A percentile compares a stretch with the other conserved stretches of the same genome.
These are phyloP conservation scores for Cucurbita pepo DNA, from an alignment of 306 rosid genomes.

Conservation along the genomic window DNA sequence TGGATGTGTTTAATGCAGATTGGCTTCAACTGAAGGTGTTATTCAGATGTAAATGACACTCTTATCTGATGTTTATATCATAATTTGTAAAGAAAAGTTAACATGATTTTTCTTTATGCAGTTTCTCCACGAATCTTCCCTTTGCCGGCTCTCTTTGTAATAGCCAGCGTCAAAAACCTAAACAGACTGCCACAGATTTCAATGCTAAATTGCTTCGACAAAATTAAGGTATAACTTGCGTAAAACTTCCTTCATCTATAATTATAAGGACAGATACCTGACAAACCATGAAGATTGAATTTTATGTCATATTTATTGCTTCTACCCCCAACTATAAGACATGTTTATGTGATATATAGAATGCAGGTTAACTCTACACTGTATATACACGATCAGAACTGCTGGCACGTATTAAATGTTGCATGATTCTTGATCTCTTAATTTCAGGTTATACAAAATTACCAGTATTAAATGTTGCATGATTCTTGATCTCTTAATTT, in stretches of 20 bases:
- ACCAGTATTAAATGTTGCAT: background rate
- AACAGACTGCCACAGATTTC: background rate
- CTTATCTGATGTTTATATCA: background rate
- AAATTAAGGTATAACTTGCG: background rate
- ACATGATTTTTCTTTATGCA: slow-evolving; percentile 1
- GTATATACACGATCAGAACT: background rate
- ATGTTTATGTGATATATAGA: background rate
- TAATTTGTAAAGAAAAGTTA: slow-evolving; percentile 2
- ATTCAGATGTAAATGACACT: slow-evolving; percentile 2
- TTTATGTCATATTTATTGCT: background rate
- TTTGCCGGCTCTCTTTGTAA: background rate
- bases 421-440: background rate
- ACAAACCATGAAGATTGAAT: background rate
- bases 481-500: background rate
- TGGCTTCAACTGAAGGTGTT: background rate
- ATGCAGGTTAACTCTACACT: background rate
- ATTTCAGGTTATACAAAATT: background rate
- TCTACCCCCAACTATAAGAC: background rate
- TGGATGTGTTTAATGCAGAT: background rate
- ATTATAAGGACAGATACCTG: background rate
- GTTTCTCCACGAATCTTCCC: background rate
- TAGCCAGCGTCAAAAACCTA: background rate
- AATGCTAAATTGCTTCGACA: background rate
- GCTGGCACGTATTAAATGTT: background rate
- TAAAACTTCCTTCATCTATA: background rate